These are phyloP conservation scores for Crithidia sp. DNA, from an alignment of 208 protist species.

Conservation along the genomic window DNA sequence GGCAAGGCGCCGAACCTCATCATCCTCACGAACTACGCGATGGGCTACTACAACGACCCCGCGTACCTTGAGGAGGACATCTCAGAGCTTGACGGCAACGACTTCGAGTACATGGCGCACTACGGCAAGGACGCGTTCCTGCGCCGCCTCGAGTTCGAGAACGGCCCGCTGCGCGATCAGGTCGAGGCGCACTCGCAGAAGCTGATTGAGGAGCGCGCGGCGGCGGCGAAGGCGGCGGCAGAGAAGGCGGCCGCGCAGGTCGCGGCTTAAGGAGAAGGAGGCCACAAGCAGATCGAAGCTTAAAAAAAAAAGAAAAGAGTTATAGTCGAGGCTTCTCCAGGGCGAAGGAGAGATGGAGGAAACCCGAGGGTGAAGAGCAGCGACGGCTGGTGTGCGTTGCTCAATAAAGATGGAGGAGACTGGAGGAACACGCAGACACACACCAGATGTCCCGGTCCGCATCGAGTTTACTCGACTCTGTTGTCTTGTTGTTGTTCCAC, in stretches of 20 bases:
- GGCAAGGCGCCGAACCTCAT: constrained; percentile 92
- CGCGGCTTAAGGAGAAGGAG: constrained; percentile 21
- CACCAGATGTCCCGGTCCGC: background rate
- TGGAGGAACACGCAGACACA: background rate
- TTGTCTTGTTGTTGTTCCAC: too few species aligned
- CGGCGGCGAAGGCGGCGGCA: constrained; percentile 44
- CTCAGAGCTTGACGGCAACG: constrained; percentile 86
- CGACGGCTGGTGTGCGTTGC: too few species aligned
- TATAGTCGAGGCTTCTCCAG: background rate
- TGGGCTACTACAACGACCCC: constrained; percentile 94
- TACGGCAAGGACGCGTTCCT: constrained; percentile 92
- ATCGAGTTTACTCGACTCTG: too few species aligned
- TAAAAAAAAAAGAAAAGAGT: background rate
- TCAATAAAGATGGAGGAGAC: too few species aligned
- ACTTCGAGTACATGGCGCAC: constrained; percentile 89
- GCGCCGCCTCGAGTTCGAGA: constrained; percentile 93
- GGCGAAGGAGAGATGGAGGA: too few species aligned
- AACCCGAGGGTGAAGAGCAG: too few species aligned
- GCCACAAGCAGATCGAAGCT: background rate
- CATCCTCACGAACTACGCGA: constrained; percentile 86
- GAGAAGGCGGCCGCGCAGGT: constrained; percentile 28
- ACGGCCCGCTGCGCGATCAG: constrained; percentile 92
- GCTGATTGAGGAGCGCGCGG: constrained; percentile 76
- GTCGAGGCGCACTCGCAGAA: constrained; percentile 91
- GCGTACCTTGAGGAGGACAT: constrained; percentile 91